Base-by-base conservation (phyloP, 208 protist genomes). In the Leishmania lainsoni region DNA sequence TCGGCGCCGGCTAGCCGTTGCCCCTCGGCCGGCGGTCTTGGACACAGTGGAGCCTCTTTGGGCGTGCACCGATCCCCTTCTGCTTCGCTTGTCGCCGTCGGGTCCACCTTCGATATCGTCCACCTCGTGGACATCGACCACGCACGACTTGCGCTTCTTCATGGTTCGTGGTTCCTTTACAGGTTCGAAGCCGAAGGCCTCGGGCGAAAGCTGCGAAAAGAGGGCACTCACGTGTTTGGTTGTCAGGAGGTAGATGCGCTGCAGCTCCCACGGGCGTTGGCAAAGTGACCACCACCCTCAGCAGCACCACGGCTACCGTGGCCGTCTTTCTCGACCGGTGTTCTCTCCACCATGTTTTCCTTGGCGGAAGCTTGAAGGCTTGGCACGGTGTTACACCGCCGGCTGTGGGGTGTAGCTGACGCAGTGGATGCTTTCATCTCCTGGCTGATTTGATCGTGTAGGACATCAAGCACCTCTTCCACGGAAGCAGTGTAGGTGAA, bases 121-220 rank as follows among this genome's bases (percentile, higher is more conserved):
- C 20, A 22, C 66, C 26, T 65, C 71, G 16, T 49, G 42, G 8
- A 6, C 29, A 32, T 14, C 72, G 9, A 81, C 49, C 59, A 82
- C 78, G 0, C 80, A 89, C 17, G 77, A 81, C 77, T 84, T 89
- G 10, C 80, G 82, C 42, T 54, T 79, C 52, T 61, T 79, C 16
- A 35, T 52, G 6, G 22, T 54, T 32, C 75, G 71, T 74, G 76
- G 35, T 9, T 32, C 51, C 42, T 86, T 80, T 2, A 26, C 35
- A 1, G 77, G 26, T 26, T 66, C 63, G 8, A 86, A 80, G 48
- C 86, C 86, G 26, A 92, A 78, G 1, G 89, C 89, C 63, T 92
- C 89, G 2, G 89, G 89, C 4, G 87, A 89, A 16, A 92, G 77
- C 59, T 87, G 78, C 39, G 83, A 87, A 29, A 92, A 79, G 22